Conservation (phyloP, 2,329 filamentous ascomycete species). For the Diaporthe caulivora region DNA sequence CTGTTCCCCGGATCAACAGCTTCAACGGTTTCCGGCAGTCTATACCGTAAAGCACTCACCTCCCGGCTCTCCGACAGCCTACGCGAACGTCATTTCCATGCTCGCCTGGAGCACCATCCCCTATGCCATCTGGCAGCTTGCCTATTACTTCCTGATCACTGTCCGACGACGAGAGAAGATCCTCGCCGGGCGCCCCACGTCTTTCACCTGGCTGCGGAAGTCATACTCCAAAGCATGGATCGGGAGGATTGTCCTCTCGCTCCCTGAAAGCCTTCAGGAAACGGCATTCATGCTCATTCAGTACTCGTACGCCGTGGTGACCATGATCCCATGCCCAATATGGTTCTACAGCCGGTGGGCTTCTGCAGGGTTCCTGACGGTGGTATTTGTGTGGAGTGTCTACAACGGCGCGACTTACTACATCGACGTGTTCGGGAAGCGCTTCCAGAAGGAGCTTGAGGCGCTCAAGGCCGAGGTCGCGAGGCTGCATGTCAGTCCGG, state of each 20-base stretch:
- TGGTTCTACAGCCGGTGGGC: conserved; percentile 94
- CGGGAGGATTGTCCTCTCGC: conserved; percentile 83
- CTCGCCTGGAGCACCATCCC: conserved; percentile 93
- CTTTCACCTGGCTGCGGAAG: conserved; percentile 95
- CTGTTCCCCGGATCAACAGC: conserved; percentile 73
- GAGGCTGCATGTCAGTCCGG: conserved; percentile 81
- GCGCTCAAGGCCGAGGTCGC: conserved; percentile 88
- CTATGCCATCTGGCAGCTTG: conserved; percentile 92
- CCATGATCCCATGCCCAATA: conserved; percentile 92
- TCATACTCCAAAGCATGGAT: conserved; percentile 93
- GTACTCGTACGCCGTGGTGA: conserved; percentile 89
- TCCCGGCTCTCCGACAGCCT: conserved; percentile 82
- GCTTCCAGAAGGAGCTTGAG: conserved; percentile 97
- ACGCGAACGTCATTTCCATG: conserved; percentile 84
- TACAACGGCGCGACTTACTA: conserved; percentile 98
- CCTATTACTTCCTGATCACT: conserved; percentile 95
- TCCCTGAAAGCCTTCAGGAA: conserved; percentile 84
- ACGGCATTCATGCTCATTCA: conserved; percentile 96
- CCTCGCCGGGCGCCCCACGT: conserved; percentile 92
- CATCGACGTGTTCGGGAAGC: conserved; percentile 96
- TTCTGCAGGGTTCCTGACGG: conserved; percentile 79
- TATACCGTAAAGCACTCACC: conserved; percentile 80
- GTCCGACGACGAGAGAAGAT: conserved; percentile 96
- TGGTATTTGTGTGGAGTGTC: conserved; percentile 93
- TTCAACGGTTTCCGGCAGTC: conserved; percentile 83